A percentile compares a stretch with the other conserved stretches of the same genome.
phyloP scores from a whole-genome alignment of 2,329 filamentous ascomycete genomes.

The Dactylella cylindrospora region DNA sequence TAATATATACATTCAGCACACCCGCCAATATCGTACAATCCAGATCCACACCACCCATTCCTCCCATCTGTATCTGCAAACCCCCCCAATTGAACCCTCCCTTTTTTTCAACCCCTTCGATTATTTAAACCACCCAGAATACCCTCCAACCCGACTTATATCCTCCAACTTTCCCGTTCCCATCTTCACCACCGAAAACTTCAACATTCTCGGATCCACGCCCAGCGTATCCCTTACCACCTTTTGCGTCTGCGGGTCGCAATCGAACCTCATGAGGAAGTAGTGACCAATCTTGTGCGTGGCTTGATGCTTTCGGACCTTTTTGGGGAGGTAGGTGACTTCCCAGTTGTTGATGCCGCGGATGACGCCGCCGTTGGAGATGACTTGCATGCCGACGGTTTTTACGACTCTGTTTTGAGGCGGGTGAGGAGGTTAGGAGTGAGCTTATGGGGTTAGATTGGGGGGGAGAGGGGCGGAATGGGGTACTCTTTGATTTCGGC shows the following conservation, averaged over 20 bases:
- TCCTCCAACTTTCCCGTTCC: slow-evolving; percentile 65
- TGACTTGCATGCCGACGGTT: slow-evolving; percentile 78
- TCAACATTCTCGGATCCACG: slow-evolving; percentile 86
- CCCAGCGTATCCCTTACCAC: slow-evolving; percentile 73
- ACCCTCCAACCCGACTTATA: slow-evolving; percentile 61
- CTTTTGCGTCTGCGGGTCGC: slow-evolving; percentile 70
- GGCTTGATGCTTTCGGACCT: slow-evolving; percentile 76
- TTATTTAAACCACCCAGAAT: slow-evolving; percentile 56
- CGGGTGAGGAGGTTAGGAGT: slow-evolving; percentile 21
- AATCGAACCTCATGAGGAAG: slow-evolving; percentile 96
- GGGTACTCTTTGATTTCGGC: slow-evolving; percentile 89
- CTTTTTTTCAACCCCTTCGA: neutral
- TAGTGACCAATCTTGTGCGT: slow-evolving; percentile 86
- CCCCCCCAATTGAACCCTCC: neutral
- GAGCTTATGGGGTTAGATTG: slow-evolving; percentile 19
- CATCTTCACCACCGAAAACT: slow-evolving; percentile 82
- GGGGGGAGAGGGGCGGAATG: slow-evolving; percentile 15
- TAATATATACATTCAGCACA: too few relatives aligned
- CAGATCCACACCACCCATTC: slow-evolving; percentile 20
- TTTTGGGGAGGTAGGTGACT: slow-evolving; percentile 79
- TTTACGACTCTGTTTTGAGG: slow-evolving; percentile 71
- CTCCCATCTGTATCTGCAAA: too few relatives aligned
- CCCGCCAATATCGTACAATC: slow-evolving; percentile 39
- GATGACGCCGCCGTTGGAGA: slow-evolving; percentile 81
- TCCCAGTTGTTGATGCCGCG: slow-evolving; percentile 96